Conservation (phyloP, 768 basidiomycete species). For the Coprinopsis strossmayeri region DNA sequence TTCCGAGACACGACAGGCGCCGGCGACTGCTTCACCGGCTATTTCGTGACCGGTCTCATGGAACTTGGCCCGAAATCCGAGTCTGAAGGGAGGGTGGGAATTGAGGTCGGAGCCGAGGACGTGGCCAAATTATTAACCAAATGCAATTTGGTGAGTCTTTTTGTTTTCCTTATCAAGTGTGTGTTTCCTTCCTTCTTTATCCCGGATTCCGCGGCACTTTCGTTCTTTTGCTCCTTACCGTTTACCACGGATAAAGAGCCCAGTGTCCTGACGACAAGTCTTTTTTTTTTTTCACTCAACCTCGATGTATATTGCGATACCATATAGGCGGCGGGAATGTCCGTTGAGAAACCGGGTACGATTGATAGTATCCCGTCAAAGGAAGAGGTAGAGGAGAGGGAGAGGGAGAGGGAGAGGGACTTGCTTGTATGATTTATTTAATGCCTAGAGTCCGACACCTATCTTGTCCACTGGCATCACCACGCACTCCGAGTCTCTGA, state of each 20-base stretch:
- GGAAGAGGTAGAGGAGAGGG: not conserved
- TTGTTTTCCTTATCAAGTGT: not conserved
- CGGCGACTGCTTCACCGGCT: slow-evolving; percentile 60
- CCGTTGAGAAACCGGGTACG: slow-evolving; percentile 50
- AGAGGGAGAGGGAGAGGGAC: too few species aligned
- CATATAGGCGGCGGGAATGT: slow-evolving; percentile 54
- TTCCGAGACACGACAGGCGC: slow-evolving; percentile 55
- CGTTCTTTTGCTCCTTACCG: too few species aligned
- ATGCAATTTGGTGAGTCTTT: slow-evolving; percentile 35
- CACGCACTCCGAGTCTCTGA: too few species aligned
- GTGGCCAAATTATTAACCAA: slow-evolving; percentile 27
- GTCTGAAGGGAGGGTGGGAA: slow-evolving; percentile 6
- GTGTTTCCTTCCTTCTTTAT: not conserved
- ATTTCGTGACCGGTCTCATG: slow-evolving; percentile 53
- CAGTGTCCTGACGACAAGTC: too few species aligned
- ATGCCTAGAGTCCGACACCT: too few species aligned
- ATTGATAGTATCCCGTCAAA: slow-evolving; percentile 47
- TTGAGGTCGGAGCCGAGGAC: slow-evolving; percentile 24
- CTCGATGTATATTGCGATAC: not conserved
- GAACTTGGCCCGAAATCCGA: slow-evolving; percentile 16
- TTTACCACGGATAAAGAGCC: too few species aligned
- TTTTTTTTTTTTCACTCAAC: not conserved
- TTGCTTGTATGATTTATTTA: too few species aligned
- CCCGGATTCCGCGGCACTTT: not conserved
- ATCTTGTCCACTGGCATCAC: too few species aligned